Evolutionary conservation across 257 asterid genomes (phyloP).

Genomic region (Gentiana macrophylla): DNA sequence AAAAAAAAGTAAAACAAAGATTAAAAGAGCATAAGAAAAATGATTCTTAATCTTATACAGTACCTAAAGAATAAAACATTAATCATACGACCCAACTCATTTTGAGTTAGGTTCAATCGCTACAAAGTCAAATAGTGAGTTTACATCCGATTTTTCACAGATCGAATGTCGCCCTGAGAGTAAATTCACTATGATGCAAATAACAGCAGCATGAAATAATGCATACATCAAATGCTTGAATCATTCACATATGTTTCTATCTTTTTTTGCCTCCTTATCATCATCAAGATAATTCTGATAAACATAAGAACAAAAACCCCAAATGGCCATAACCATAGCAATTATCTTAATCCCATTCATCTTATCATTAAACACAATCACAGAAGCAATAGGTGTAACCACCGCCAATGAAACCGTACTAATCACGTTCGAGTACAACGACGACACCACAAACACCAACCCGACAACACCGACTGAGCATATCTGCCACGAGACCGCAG

Average conservation of each 20-base stretch:
- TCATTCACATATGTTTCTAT: conserved; percentile 6
- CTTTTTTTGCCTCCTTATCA: conserved; percentile 3
- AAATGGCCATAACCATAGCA: conserved; percentile 25
- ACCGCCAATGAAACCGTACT: conserved; percentile 23
- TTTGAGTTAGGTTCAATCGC: neutral
- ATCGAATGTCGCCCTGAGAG: no score
- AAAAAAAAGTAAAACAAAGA: no score
- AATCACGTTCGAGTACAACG: conserved; percentile 27
- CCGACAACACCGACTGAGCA: conserved; percentile 24
- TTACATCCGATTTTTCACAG: neutral
- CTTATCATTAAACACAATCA: conserved; percentile 25
- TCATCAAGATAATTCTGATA: conserved; percentile 38
- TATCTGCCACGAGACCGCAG: conserved; percentile 28
- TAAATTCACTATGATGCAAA: neutral
- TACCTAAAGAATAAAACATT: neutral
- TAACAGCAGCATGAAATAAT: neutral
- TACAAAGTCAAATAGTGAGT: neutral
- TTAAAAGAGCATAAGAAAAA: no score
- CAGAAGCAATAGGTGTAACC: conserved; percentile 26
- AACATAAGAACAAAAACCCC: conserved; percentile 30
- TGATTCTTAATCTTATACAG: no score
- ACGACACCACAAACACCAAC: conserved; percentile 29
- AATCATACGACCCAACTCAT: neutral
- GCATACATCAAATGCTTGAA: neutral
- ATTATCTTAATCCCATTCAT: conserved; percentile 33